Percentiles rank a stretch among this genome's conserved stretches.
phyloP scores from a whole-genome alignment of 441 rosid genomes.

The Dalechampia spathulata region DNA sequence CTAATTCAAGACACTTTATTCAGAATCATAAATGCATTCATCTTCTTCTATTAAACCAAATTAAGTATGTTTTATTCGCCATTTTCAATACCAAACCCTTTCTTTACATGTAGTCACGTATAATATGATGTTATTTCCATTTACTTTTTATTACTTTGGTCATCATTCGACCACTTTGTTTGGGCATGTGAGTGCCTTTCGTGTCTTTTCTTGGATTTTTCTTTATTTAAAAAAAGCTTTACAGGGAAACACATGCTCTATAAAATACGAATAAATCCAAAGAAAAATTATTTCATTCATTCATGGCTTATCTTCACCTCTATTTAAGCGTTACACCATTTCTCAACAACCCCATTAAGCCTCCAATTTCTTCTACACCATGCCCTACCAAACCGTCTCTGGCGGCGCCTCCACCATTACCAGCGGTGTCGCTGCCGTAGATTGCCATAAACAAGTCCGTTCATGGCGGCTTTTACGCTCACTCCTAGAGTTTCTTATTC shows the following conservation, averaged over 20 bases:
- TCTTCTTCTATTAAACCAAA: too few species aligned
- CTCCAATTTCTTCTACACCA: constrained; percentile 13
- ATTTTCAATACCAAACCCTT: too few species aligned
- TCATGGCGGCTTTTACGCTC: constrained; percentile 64
- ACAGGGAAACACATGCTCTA: too few species aligned
- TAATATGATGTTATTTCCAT: background rate
- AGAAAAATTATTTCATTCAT: too few species aligned
- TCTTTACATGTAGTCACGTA: background rate
- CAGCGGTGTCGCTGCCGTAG: constrained; percentile 43
- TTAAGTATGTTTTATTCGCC: too few species aligned
- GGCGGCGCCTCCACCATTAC: constrained; percentile 32
- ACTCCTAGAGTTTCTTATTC: constrained; percentile 47
- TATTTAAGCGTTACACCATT: constrained; percentile 17
- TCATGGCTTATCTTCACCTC: background rate
- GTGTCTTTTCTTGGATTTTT: background rate
- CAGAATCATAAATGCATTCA: too few species aligned
- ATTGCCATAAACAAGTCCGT: constrained; percentile 72
- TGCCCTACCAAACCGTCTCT: constrained; percentile 32
- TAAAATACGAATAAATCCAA: too few species aligned
- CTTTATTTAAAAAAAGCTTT: too few species aligned
- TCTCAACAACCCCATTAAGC: constrained; percentile 17
- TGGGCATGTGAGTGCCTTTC: background rate
- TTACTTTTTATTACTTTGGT: background rate
- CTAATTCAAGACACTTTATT: too few species aligned
- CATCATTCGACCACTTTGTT: background rate